Percentiles rank a stretch among this genome's conserved stretches.
Evolutionary conservation across 1,284 basidiomycete species (phyloP).

Genomic region (Fomitopsis schrenkii): DNA sequence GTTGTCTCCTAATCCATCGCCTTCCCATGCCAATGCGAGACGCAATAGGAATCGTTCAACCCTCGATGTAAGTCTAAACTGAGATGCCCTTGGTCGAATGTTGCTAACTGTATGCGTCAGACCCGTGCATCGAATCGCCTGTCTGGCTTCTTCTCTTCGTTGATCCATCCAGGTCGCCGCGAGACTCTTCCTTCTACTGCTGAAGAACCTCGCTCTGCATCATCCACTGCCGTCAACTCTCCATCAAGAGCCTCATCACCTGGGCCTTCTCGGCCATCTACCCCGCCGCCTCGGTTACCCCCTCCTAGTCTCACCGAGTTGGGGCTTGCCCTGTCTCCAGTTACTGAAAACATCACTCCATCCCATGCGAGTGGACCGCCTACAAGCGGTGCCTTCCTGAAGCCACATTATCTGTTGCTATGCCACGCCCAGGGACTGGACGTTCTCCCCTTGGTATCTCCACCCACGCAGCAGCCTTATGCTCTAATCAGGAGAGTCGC

Average conservation of each 20-base stretch:
- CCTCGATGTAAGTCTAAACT: constrained; percentile 20
- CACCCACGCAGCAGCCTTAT: constrained; percentile 71
- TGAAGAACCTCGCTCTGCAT: constrained; percentile 16
- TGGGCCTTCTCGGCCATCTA: constrained; percentile 43
- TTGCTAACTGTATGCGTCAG: constrained; percentile 30
- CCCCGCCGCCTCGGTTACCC: constrained; percentile 67
- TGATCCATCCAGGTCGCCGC: constrained; percentile 58
- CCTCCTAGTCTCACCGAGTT: constrained; percentile 71
- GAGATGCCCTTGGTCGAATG: constrained; percentile 4
- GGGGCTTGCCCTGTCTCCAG: constrained; percentile 61
- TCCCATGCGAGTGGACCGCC: constrained; percentile 76
- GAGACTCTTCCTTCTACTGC: constrained; percentile 37
- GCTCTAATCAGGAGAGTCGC: constrained; percentile 72
- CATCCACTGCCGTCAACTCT: constrained; percentile 20
- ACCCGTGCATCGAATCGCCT: constrained; percentile 63
- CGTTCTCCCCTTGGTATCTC: constrained; percentile 67
- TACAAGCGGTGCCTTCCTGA: constrained; percentile 68
- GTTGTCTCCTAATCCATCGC: constrained; percentile 17
- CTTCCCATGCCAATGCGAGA: constrained; percentile 16
- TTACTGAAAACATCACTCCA: constrained; percentile 65
- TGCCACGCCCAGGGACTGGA: constrained; percentile 81
- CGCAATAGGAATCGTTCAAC: constrained; percentile 19
- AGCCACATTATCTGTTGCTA: constrained; percentile 75
- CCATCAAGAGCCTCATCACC: constrained; percentile 52
- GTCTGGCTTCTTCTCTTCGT: constrained; percentile 76